phyloP scores from a whole-genome alignment of 2,329 filamentous ascomycete genomes.

The Juglanconis sp. region DNA sequence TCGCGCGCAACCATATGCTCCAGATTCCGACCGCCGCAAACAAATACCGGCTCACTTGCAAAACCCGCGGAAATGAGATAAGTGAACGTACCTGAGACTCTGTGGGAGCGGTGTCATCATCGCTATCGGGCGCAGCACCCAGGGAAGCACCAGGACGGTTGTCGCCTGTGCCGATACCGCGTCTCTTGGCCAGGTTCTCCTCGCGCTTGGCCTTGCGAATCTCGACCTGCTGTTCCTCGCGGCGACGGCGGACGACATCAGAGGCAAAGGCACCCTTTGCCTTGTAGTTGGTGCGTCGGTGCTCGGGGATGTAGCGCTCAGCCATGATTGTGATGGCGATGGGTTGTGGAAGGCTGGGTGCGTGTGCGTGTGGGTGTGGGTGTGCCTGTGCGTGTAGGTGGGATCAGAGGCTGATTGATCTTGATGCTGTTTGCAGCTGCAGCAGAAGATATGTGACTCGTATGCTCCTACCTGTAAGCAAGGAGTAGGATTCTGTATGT shows the following conservation, averaged over 20 bases:
- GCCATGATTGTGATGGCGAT: conserved; percentile 65
- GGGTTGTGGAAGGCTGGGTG: neutral
- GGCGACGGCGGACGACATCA: conserved; percentile 95
- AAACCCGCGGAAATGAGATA: conserved; percentile 5
- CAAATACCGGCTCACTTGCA: conserved; percentile 12
- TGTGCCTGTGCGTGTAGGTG: neutral
- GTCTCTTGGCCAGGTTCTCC: conserved; percentile 97
- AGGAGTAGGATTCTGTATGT: neutral
- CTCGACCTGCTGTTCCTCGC: conserved; percentile 98
- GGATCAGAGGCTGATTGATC: neutral
- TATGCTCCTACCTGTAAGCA: neutral
- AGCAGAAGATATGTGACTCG: neutral
- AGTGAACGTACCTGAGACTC: conserved; percentile 79
- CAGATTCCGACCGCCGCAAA: neutral
- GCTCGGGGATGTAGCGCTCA: conserved; percentile 98
- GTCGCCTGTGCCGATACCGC: conserved; percentile 84
- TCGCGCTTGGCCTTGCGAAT: conserved; percentile 98
- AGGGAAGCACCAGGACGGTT: conserved; percentile 76
- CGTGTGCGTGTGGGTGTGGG: neutral
- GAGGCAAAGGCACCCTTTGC: conserved; percentile 99
- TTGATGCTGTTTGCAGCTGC: neutral
- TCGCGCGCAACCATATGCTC: neutral
- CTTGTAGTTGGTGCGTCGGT: conserved; percentile 99
- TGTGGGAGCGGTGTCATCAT: conserved; percentile 92
- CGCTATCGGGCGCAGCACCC: conserved; percentile 88